These are phyloP conservation scores for Cryptosporidium canis DNA, from an alignment of 169 alveolate species.

Conservation along the genomic window DNA sequence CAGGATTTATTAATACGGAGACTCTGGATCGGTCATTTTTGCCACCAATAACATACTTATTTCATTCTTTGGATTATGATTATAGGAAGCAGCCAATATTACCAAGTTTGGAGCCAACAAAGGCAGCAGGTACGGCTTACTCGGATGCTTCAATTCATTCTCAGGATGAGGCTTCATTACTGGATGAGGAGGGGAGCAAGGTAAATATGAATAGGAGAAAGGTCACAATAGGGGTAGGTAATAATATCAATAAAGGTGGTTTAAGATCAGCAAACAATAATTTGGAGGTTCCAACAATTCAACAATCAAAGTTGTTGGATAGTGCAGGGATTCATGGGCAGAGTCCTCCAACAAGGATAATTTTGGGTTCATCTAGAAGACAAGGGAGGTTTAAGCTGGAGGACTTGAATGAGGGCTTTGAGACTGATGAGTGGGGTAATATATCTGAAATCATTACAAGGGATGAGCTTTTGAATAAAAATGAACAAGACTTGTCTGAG, in stretches of 20 bases:
- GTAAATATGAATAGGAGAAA: not conserved
- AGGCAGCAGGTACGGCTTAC: not conserved
- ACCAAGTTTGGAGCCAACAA: slow-evolving; percentile 12
- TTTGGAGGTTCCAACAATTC: not conserved
- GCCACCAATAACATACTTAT: slow-evolving; percentile 66
- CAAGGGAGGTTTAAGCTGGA: not conserved
- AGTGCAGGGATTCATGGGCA: slow-evolving; percentile 7
- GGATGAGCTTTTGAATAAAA: not conserved
- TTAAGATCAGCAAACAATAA: no score
- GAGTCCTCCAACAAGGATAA: slow-evolving; percentile 15
- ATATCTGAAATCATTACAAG: not conserved
- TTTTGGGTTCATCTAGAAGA: not conserved
- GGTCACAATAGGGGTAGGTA: not conserved
- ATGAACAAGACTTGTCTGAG: not conserved
- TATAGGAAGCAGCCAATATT: slow-evolving; percentile 68
- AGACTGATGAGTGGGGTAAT: slow-evolving; percentile 13
- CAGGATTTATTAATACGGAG: slow-evolving; percentile 62
- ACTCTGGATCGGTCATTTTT: not conserved
- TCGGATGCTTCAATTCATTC: not conserved
- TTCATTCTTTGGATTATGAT: slow-evolving; percentile 71
- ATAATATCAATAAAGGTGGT: not conserved
- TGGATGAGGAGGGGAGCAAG: not conserved
- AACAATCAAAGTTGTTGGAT: not conserved
- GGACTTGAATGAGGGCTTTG: slow-evolving; percentile 10
- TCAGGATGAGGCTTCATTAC: not conserved